Conservation (phyloP, 345 rosid genomes). For the Populus pruinosa region DNA sequence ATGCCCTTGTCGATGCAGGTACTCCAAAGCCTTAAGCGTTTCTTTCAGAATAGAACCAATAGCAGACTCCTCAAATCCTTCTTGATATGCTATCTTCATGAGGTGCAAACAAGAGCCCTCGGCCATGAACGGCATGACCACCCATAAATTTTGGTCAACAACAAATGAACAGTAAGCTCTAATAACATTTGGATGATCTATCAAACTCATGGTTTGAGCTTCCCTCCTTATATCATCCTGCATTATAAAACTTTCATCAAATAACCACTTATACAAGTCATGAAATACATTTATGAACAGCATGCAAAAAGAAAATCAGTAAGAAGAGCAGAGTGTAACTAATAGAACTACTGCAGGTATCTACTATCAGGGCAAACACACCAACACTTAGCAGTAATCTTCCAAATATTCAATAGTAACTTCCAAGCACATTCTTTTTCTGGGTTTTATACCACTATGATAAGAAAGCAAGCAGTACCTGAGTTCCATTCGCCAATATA, state of each 20-base stretch:
- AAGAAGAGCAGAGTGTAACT: too few relatives aligned
- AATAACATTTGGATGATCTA: conserved; percentile 93
- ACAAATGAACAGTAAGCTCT: conserved; percentile 89
- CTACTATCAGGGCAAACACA: neutral
- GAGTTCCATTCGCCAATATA: neutral
- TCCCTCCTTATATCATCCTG: conserved; percentile 95
- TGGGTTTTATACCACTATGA: neutral
- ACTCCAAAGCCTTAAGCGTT: conserved; percentile 92
- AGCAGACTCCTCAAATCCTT: conserved; percentile 95
- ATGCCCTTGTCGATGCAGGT: conserved; percentile 95
- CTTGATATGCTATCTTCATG: conserved; percentile 85
- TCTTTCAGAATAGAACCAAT: conserved; percentile 86
- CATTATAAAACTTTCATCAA: conserved; percentile 14
- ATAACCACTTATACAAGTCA: conserved; percentile 3
- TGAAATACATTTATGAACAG: neutral
- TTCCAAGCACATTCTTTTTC: neutral
- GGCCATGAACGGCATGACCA: conserved; percentile 98
- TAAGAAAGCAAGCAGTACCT: neutral
- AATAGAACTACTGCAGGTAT: neutral
- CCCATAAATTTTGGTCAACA: conserved; percentile 85
- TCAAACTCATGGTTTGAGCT: conserved; percentile 95
- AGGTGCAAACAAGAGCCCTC: conserved; percentile 98
- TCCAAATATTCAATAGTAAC: neutral
- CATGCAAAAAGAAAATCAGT: neutral
- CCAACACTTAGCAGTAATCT: neutral